Evolutionary conservation across 2,329 filamentous ascomycete genomes (phyloP), one percentile per base, ranked within the genome.

Genomic region (Trichoderma lentiforme): DNA sequence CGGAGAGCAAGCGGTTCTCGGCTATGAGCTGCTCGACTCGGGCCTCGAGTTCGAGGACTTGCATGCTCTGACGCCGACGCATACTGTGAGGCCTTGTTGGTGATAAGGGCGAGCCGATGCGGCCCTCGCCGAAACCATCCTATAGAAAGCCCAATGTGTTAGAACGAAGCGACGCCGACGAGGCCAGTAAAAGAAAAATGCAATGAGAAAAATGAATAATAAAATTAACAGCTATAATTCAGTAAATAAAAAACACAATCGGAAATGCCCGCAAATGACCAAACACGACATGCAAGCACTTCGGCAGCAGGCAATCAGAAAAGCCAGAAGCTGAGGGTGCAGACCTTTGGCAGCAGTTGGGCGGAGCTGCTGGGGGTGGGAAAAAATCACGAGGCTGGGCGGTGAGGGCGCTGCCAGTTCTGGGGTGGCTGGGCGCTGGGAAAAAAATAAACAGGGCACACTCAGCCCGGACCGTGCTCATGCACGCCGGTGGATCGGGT

Each of bases 1-100:
- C 91, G 76, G 89, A 87, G 32, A 99, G 89, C 74, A 90, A 84
- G 71, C 91, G 90, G 79, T 98, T 98, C 81, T 99, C 95, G 26
- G 91, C 90, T 53, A 92, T 86, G 75, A 99, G 86, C 81, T 95
- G 92, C 76, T 98, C 94, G 77, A 99, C 88, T 78, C 89, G 90
- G 73, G 89, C 87, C 85, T 98, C 94, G 79, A 99, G 90, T 78
- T 99, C 95, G 73, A 98, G 90, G 70, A 95, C 90, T 84, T 98
- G 95, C 91, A 98, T 95, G 87, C 95, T 98, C 83, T 97, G 96
- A 80, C 95, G 93, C 80, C 95, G 95, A 77, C 95, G 95, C 89
- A 99, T 93, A 86, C 94, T 98, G 79, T 95, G 94, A 77, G 96
- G 95, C 82, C 95, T 91, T 76, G 94, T 97, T 70, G 96, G 96